Base-by-base conservation (phyloP, 108 stramenopile species). In the Licmophora abbreviata region DNA sequence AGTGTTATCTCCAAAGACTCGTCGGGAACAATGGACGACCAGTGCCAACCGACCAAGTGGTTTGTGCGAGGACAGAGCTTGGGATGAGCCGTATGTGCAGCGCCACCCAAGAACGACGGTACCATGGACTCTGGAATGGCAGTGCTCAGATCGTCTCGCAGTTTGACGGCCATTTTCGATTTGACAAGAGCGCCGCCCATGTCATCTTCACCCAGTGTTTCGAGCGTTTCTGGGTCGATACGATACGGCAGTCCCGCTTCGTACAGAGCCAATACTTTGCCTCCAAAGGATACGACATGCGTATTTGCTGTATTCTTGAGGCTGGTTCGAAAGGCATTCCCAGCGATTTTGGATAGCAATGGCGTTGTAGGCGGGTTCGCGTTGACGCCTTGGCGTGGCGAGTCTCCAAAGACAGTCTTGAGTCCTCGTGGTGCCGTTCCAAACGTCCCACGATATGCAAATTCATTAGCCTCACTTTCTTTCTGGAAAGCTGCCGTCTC, bases 221-320 rank as follows among this genome's bases (percentile, higher is more conserved):
- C 47, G 1, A 79, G 49, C 0, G 73, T 79, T 5, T 55, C 29
- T 17, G 73, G 77, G 59, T 80, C 69, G 0, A 80, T 33, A 4
- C 29, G 1, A 56, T 75, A 57, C 1, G 79, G 79, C 42, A 76
- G 32, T 17, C 74, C 79, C 4, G 79, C 74, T 44, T 80, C 79
- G 54, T 72, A 80, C 24, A 80, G 38, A 1, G 79, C 79, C 25
- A 80, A 48, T 0, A 80, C 33, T 56, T 80, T 80, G 18, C 73
- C 73, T 29, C 79, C 79, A 50, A 69, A 76, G 10, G 71, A 58
- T 51, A 80, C 55, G 20, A 80, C 63, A 37, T 80, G 79, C 8
- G 79, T 80, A 54, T 80, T 80, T 24, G 79, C 79, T 4, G 71
- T 51, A 48, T 80, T 80, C 54, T 80, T 80, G 41, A 80, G 65